Base-by-base conservation (phyloP, 345 rosid species). In the Moricandia arvensis region DNA sequence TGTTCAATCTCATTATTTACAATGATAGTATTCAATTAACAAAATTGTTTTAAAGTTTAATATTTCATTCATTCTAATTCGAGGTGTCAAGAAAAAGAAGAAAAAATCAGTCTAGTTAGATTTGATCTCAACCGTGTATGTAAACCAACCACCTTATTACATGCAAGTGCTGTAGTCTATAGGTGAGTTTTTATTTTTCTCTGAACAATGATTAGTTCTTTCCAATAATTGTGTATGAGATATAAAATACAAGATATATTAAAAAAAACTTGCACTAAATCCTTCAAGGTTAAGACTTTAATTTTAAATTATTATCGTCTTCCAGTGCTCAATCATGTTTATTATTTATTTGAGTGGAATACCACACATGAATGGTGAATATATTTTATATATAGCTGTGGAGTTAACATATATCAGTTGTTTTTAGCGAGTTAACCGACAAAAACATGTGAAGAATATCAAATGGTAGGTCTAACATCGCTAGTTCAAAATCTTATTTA, bases 1-100 rank as follows among this genome's bases (percentile, higher is more conserved):
- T 68, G 68, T 49, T 47, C 68, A 11, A 18, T 75, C 74, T 4
- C 55, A 68, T 15, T 33, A 61, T 35, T 47, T 49, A 34, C 15
- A 43, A 59, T 10, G 68, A 75, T 75, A 5, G 51, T 74, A 66
- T 66, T 66, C 34, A 9, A 58, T 6, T 35, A 31, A 3, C 1
- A 21, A 21, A 21, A 21, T 21, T 21, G 24, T 21, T 21, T 21
- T 21, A 0, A 21, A 2, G 24, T 21, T 29, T 29, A 29, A 4
- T 29, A 29, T 29, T 29, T 29, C 31, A 29, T 29, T 29, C 31
- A 29, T 1, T 29, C 59, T 54, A 5, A 38, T 54, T 18, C 59
- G 1, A 54, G 10, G 13, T 49, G 57, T 16, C 57, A 49, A 18
- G 18, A 47, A 35, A 63, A 53, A 21, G 21, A 49, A 49, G 55